phyloP scores from a whole-genome alignment of 2,329 filamentous ascomycete species.

The Fusarium sp. region DNA sequence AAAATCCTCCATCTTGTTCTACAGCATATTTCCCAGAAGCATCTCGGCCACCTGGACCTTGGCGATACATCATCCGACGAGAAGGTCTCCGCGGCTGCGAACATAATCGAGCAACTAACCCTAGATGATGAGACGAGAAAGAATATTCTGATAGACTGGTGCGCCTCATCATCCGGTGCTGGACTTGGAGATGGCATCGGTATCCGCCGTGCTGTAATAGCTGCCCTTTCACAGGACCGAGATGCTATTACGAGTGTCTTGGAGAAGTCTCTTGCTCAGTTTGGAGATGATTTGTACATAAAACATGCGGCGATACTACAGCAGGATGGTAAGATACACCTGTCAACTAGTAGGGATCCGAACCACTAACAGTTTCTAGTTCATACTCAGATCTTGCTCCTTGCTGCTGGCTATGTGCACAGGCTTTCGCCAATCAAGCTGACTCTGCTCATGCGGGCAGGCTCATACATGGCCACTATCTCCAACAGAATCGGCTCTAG shows the following conservation, averaged over 20 bases:
- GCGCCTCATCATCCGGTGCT: constrained; percentile 72
- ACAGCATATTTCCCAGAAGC: constrained; percentile 58
- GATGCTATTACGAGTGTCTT: constrained; percentile 67
- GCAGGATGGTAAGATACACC: constrained; percentile 78
- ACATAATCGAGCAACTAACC: constrained; percentile 65
- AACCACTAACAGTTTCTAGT: constrained; percentile 62
- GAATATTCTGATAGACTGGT: constrained; percentile 71
- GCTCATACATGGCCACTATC: constrained; percentile 79
- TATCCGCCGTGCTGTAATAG: constrained; percentile 75
- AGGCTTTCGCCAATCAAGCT: constrained; percentile 75
- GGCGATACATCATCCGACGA: constrained; percentile 48
- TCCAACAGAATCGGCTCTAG: constrained; percentile 87
- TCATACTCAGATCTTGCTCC: constrained; percentile 81
- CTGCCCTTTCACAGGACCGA: constrained; percentile 65
- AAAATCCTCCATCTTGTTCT: constrained; percentile 46
- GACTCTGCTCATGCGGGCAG: constrained; percentile 76
- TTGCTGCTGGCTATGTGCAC: constrained; percentile 81
- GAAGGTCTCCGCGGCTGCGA: constrained; percentile 68
- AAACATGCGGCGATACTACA: constrained; percentile 85
- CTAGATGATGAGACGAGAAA: constrained; percentile 61
- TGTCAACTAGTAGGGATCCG: neutral
- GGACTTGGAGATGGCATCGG: constrained; percentile 73
- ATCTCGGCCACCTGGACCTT: constrained; percentile 53
- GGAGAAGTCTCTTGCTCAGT: constrained; percentile 77
- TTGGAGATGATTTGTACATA: constrained; percentile 89